A percentile compares a stretch with the other conserved stretches of the same genome.
Evolutionary conservation across 176 grass and related monocot genomes (phyloP).

Genomic region (Oryza brachyantha): DNA sequence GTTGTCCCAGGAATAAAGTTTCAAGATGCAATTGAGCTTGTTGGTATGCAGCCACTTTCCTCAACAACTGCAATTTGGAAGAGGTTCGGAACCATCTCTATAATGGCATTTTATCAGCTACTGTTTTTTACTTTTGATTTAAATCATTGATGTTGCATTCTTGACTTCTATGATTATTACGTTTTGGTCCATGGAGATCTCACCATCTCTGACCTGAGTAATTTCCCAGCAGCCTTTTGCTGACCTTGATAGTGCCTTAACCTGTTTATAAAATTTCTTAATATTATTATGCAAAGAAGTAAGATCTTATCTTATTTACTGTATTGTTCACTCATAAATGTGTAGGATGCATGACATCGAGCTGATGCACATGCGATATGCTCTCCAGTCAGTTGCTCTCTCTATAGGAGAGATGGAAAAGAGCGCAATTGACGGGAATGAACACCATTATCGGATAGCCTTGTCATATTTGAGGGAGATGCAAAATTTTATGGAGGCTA

Average conservation of each 20-base stretch:
- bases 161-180: conserved; percentile 3
- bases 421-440: conserved; percentile 41
- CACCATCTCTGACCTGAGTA: not conserved
- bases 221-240: not conserved
- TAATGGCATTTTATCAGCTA: not conserved
- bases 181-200: conserved; percentile 24
- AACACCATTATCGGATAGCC: conserved; percentile 61
- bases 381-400: conserved; percentile 76
- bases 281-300: not conserved
- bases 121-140: not conserved
- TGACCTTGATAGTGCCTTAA: conserved; percentile 1
- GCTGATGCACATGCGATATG: conserved; percentile 91
- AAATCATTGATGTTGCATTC: not conserved
- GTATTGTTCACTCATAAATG: not conserved
- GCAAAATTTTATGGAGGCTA: conserved; percentile 85
- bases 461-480: conserved; percentile 73
- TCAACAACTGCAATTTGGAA: conserved; percentile 70
- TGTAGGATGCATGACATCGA: conserved; percentile 87
- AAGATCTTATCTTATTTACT: not conserved
- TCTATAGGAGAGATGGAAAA: conserved; percentile 81
- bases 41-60: conserved; percentile 76
- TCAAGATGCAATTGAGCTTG: conserved; percentile 80
- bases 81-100: conserved; percentile 57
- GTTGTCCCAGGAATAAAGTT: conserved; percentile 83
- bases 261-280: conserved; percentile 7